Conservation (phyloP, 179 eudicot genomes). For the Spergularia azorica region DNA sequence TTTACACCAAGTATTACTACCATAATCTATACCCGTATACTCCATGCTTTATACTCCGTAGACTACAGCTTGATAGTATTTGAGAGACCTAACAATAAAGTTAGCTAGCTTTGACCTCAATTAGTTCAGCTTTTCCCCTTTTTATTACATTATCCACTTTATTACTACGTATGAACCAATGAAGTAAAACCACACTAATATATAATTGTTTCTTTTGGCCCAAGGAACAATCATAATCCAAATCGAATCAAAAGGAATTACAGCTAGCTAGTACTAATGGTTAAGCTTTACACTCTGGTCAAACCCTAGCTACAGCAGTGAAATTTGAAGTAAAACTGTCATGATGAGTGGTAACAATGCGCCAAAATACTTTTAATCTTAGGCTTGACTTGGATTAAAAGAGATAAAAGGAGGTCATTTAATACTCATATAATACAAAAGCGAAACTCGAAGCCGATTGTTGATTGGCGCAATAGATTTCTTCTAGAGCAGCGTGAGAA, state of each 20-base stretch:
- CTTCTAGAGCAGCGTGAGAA: constrained; percentile 27
- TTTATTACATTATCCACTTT: constrained; percentile 19
- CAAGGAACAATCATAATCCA: constrained; percentile 12
- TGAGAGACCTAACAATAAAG: constrained; percentile 8
- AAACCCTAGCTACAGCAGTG: constrained; percentile 9
- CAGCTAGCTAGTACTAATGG: background rate
- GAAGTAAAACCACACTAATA: constrained; percentile 1
- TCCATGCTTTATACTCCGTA: no score
- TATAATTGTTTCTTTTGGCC: constrained; percentile 9
- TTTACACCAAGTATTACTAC: no score
- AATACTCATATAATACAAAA: background rate
- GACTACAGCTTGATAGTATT: no score
- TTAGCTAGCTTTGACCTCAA: constrained; percentile 17
- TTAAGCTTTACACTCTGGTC: constrained; percentile 28
- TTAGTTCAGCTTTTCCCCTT: constrained; percentile 16
- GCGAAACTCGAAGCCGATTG: background rate
- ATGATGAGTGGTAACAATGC: no score
- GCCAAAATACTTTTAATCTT: constrained; percentile 7
- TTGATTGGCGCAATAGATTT: constrained; percentile 19
- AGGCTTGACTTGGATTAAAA: constrained; percentile 2
- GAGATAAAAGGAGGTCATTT: background rate
- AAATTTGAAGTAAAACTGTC: background rate
- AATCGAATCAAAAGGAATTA: constrained; percentile 15
- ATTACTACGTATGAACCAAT: constrained; percentile 4
- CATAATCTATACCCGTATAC: no score